These are phyloP conservation scores for Amanita brunnescens DNA, from an alignment of 768 basidiomycete species.

Conservation along the genomic window DNA sequence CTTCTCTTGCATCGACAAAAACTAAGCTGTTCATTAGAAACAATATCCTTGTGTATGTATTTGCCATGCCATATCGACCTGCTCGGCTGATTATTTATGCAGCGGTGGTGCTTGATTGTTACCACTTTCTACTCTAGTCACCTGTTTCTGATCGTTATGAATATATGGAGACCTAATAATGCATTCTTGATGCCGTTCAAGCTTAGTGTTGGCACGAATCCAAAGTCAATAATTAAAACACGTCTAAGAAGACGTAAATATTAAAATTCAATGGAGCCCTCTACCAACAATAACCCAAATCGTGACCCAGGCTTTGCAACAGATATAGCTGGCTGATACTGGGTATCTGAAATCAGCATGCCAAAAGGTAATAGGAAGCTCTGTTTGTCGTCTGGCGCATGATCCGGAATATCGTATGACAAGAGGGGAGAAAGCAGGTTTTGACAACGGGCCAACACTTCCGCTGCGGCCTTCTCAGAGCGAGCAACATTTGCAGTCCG, in stretches of 20 bases:
- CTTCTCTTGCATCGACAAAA: not conserved
- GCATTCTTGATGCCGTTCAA: not conserved
- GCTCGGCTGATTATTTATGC: slow-evolving; percentile 20
- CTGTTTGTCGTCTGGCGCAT: slow-evolving; percentile 23
- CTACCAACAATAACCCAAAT: slow-evolving; percentile 67
- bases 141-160: not conserved
- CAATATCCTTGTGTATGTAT: slow-evolving; percentile 92
- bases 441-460: slow-evolving; percentile 33
- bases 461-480: not conserved
- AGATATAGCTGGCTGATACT: slow-evolving; percentile 51
- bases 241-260: not conserved
- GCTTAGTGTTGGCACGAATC: not conserved
- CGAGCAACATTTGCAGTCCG: not conserved
- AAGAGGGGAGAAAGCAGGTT: slow-evolving; percentile 53
- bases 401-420: slow-evolving; percentile 23
- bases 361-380: slow-evolving; percentile 40
- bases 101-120: slow-evolving; percentile 65
- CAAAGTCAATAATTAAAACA: slow-evolving; percentile 3
- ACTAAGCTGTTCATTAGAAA: slow-evolving; percentile 46
- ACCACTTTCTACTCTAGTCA: not conserved
- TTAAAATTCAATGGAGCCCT: slow-evolving; percentile 23
- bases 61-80: not conserved
- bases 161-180: not conserved
- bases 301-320: slow-evolving; percentile 64
- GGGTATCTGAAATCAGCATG: slow-evolving; percentile 40